Evolutionary conservation across 208 protist species (phyloP), one percentile per base, ranked within the genome.

Genomic region (Sergeia podlipaevii): DNA sequence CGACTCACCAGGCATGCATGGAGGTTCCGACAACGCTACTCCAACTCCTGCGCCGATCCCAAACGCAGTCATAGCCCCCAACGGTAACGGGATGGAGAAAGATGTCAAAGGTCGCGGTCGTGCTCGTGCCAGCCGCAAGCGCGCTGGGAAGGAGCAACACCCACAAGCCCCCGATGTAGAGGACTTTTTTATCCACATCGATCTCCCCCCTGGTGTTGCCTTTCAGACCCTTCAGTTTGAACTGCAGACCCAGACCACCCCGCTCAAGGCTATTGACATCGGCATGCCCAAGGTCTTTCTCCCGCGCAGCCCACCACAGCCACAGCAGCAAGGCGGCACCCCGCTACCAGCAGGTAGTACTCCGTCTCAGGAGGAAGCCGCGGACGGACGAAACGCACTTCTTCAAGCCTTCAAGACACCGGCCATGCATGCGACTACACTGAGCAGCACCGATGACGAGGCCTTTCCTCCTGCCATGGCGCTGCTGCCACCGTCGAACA

Each of bases 101-200:
- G 26, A 17, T 7, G 21, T 21, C 23, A 44, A 38, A 23, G 30
- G 52, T 13, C 38, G 23, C 0, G 38, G 23, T 13, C 32, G 8
- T 20, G 24, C 10, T 5, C 8, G 8, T 18, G 39, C 39, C 8
- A 21, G 39, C 6, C 5, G 17, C 39, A 6, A 45, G 39, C 39
- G 17, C 39, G 10, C 39, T 45, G 10, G 17, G 17, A 15, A 61
- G 51, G 42, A 47, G 55, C 3, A 29, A 10, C 5, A 23, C 8
- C 33, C 53, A n/a, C 60, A 60, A 17, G 48, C 60, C 15, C 60
- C 54, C 15, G 80, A 88, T 45, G 65, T 81, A 33, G 75, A 89
- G 10, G 80, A 89, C 55, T 89, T 71, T 61, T 80, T 89, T 23
- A 63, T 90, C 6, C 73, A 84, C 63, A 64, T 80, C 15, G 46